These are phyloP conservation scores for Penicillium silybi DNA, from an alignment of 495 filamentous ascomycete species.

Conservation along the genomic window DNA sequence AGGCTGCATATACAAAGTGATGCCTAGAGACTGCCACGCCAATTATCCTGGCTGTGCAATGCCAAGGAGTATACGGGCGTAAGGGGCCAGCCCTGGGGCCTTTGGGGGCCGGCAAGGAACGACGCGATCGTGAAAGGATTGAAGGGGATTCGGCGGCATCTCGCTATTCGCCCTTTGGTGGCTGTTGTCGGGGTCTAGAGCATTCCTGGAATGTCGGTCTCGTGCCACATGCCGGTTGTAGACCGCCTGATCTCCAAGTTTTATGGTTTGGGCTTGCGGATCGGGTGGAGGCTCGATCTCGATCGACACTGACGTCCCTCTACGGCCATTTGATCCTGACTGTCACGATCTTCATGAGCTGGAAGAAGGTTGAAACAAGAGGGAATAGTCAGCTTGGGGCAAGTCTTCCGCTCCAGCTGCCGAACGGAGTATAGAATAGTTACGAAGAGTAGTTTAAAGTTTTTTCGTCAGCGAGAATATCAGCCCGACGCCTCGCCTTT, in stretches of 20 bases:
- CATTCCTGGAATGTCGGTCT: background rate
- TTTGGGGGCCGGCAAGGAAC: background rate
- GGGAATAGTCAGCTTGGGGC: background rate
- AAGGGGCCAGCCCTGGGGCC: background rate
- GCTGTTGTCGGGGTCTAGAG: background rate
- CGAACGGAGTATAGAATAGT: background rate
- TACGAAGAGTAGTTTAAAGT: background rate
- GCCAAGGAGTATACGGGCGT: conserved; percentile 1
- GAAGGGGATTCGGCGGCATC: background rate
- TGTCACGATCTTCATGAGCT: background rate
- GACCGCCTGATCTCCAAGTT: background rate
- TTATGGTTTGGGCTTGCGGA: background rate
- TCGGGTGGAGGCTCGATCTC: background rate
- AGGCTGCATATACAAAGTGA: background rate
- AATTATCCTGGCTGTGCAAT: conserved; percentile 6
- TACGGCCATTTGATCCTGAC: background rate
- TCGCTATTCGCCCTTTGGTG: background rate
- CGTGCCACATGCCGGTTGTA: background rate
- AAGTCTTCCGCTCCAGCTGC: background rate
- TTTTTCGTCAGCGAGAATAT: background rate
- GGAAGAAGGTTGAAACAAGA: background rate
- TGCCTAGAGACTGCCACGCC: background rate
- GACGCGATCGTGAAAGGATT: background rate
- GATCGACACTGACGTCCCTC: background rate
- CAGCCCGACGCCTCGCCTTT: background rate